Conservation (phyloP, 768 basidiomycete genomes). For the Amanita muscaria region DNA sequence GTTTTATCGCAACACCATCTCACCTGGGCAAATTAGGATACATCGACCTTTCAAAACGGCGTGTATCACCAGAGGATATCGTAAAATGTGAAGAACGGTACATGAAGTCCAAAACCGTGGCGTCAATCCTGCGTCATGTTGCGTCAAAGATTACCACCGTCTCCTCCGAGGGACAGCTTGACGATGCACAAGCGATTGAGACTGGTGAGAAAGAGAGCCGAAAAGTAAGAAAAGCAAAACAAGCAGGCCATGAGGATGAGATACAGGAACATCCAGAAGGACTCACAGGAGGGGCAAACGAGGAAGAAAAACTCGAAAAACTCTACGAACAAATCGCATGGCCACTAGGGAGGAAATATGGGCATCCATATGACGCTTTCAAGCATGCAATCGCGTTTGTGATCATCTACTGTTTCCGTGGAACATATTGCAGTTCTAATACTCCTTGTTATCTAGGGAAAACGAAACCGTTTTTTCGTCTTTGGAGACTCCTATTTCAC, state of each 20-base stretch:
- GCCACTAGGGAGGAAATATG: conserved; percentile 88
- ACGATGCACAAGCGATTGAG: conserved; percentile 18
- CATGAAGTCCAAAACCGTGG: conserved; percentile 95
- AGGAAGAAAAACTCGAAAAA: conserved; percentile 74
- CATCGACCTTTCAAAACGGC: conserved; percentile 97
- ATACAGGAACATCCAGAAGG: conserved; percentile 27
- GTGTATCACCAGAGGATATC: conserved; percentile 97
- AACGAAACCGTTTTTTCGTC: conserved; percentile 72
- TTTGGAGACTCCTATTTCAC: conserved; percentile 47
- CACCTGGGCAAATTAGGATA: conserved; percentile 47
- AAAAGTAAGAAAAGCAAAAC: conserved; percentile 37
- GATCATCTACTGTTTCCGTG: conserved; percentile 20
- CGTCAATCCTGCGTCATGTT: conserved; percentile 87
- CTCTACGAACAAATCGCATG: conserved; percentile 89
- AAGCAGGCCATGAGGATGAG: conserved; percentile 35
- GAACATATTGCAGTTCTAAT: neutral
- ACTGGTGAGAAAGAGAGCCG: conserved; percentile 41
- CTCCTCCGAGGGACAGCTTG: conserved; percentile 24
- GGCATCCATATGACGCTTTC: conserved; percentile 96
- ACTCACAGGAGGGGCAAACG: conserved; percentile 37
- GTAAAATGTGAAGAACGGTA: conserved; percentile 98
- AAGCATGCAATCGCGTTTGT: conserved; percentile 85
- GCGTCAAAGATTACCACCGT: conserved; percentile 68
- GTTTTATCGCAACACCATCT: neutral
- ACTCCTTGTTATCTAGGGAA: conserved; percentile 28